Conservation (phyloP, 495 filamentous ascomycete genomes). For the Daldinia decipiens region DNA sequence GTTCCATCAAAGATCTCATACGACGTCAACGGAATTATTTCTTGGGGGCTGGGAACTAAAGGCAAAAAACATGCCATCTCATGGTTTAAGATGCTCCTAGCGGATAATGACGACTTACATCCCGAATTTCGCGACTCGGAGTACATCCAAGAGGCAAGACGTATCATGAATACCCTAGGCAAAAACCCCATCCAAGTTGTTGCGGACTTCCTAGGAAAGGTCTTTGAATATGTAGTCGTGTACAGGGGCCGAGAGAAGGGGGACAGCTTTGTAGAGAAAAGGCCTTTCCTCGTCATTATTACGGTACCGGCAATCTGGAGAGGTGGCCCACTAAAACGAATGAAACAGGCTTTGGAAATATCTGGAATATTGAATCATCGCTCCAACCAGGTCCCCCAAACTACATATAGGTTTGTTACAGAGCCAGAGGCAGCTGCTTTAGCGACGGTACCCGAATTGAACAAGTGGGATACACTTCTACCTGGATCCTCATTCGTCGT, state of each 20-base stretch:
- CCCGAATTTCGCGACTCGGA: not conserved
- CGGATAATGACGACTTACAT: not conserved
- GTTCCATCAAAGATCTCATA: not conserved
- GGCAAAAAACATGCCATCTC: not conserved
- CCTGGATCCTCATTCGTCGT: not conserved
- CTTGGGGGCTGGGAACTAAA: not conserved
- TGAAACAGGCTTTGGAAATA: not conserved
- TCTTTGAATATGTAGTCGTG: not conserved
- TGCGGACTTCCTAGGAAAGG: not conserved
- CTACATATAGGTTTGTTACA: not conserved
- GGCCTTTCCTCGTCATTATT: not conserved
- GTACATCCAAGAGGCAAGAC: not conserved
- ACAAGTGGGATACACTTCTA: not conserved
- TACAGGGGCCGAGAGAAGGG: not conserved
- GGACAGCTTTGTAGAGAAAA: not conserved
- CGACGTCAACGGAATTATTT: not conserved
- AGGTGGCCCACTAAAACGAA: not conserved
- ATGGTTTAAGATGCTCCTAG: not conserved
- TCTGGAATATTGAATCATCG: not conserved
- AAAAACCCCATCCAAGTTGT: not conserved
- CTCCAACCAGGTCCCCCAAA: not conserved
- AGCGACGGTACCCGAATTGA: not conserved
- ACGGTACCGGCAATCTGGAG: not conserved
- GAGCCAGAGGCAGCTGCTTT: not conserved
- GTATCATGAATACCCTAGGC: not conserved